Evolutionary conservation across 495 filamentous ascomycete species (phyloP), one percentile per base, ranked within the genome.

Genomic region (Hyaloscypha variabilis): DNA sequence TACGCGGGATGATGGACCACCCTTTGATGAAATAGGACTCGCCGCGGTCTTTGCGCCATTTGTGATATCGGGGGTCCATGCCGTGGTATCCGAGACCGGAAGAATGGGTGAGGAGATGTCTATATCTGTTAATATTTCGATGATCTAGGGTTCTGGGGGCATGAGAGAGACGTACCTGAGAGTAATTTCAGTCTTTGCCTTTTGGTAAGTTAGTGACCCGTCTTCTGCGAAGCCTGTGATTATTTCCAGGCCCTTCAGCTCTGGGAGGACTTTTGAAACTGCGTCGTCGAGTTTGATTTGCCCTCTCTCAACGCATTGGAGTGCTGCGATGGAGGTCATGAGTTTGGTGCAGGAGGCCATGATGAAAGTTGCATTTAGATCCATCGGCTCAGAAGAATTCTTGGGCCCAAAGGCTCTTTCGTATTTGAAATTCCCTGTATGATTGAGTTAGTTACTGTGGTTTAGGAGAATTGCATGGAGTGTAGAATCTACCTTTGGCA

Each of bases 301-400:
- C 1, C 83, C 83, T 58, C 83, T 76, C 65, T 88, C 86, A 11
- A 87, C 81, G 1, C 85, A 77, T 67, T 89, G 86, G 83, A 88
- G 85, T 58, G 75, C 81, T 0, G 84, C 84, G 57, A 89, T 76
- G 0, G 76, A 79, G 3, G 75, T 74, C 5, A 87, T 67, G 24
- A 61, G 34, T 30, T 61, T 61, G 11, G 36, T 61, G 26, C 58
- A 61, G 23, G 58, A 61, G 13, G 58, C 58, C 2, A 61, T 49
- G 24, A 61, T 50, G 58, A 61, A 61, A 11, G 58, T 61, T n/a
- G 19, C 11, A 21, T 61, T 51, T 3, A 82, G 59, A 1, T 71
- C 77, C 79, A 87, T 82, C 21, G 78, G 75, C 25, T 60, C 55
- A 24, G 17, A 31, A 8, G 46, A 6, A 25, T 53, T 57, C 6